Evolutionary conservation across 2,329 filamentous ascomycete species (phyloP).

Genomic region (Curvularia verruculosa): DNA sequence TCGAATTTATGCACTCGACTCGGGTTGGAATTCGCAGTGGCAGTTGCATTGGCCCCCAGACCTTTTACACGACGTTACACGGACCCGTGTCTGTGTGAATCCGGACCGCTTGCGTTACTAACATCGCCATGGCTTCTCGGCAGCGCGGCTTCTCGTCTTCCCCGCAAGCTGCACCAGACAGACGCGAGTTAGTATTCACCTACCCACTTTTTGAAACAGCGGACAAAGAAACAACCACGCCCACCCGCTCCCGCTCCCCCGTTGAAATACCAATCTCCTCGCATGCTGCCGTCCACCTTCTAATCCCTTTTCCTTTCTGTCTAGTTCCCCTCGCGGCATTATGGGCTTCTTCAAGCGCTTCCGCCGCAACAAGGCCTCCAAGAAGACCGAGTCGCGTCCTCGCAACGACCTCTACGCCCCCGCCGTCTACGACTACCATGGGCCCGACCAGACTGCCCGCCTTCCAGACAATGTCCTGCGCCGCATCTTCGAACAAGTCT

Average conservation of each 20-base stretch:
- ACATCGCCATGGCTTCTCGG: conserved; percentile 34
- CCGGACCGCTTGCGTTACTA: conserved; percentile 15
- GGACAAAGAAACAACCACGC: conserved; percentile 2
- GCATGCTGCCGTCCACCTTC: conserved; percentile 18
- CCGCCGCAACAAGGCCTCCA: conserved; percentile 52
- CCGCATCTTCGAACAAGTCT: conserved; percentile 80
- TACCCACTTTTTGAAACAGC: conserved; percentile 19
- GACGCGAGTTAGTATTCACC: conserved; percentile 34
- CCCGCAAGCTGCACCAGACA: conserved; percentile 32
- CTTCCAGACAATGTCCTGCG: conserved; percentile 74
- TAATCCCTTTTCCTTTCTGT: conserved; percentile 26
- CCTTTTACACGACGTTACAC: neutral
- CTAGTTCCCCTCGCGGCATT: conserved; percentile 41
- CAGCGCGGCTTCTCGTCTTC: conserved; percentile 29
- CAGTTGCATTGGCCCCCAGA: conserved; percentile 12
- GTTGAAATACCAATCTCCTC: conserved; percentile 24
- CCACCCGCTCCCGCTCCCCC: neutral
- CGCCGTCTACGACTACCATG: conserved; percentile 38
- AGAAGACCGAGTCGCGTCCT: conserved; percentile 42
- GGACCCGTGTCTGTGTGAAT: neutral
- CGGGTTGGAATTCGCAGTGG: no score
- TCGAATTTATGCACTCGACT: conserved; percentile 15
- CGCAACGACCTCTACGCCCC: conserved; percentile 41
- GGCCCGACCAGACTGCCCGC: conserved; percentile 52
- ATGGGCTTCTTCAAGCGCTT: conserved; percentile 60